Evolutionary conservation across 2,329 filamentous ascomycete species (phyloP), one percentile per base, ranked within the genome.

Genomic region (Paradendryphiella salina): DNA sequence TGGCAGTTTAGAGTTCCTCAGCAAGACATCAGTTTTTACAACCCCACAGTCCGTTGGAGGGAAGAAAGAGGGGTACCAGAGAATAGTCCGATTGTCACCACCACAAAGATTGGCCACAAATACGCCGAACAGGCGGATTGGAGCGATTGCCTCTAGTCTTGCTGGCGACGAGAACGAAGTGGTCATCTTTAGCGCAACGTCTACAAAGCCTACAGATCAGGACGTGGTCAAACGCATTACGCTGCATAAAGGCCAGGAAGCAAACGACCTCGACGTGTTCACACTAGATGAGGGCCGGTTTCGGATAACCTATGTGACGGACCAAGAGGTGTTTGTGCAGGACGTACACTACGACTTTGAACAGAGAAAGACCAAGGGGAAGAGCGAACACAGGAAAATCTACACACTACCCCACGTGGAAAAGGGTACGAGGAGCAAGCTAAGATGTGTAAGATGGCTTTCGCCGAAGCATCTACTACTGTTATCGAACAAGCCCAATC

Each of bases 111-210:
- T 69, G 34, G 75, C 77, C 38, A 56, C 63, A 4, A 58, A 51
- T 38, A 72, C 79, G 36, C 79, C 78, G 15, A 76, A 78, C 50
- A 80, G 82, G 35, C 82, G 89, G 52, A 79, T 96, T 32, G 91
- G 88, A 52, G 91, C 85, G 10, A 85, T 88, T 53, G 87, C 90
- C 8, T 92, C 90, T 0, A 89, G 89, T 21, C 78, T 96, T 57
- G 85, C 89, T 15, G 85, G 85, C 7, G 70, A 76, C 53, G 79
- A 87, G 39, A 83, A 87, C 10, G 88, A 96, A 74, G 82, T 96
- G 54, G 86, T 90, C 20, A 75, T 96, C 34, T 96, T 96, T 69
- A 83, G 89, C 67, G 84, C 86, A 14, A 83, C 80, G 6, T 78
- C 79, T 15, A 76, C 78, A 1, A 75, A 77, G 1, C 82, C 82